Conservation (phyloP, 2,329 filamentous ascomycete species). For the Colletotrichum lentis region DNA sequence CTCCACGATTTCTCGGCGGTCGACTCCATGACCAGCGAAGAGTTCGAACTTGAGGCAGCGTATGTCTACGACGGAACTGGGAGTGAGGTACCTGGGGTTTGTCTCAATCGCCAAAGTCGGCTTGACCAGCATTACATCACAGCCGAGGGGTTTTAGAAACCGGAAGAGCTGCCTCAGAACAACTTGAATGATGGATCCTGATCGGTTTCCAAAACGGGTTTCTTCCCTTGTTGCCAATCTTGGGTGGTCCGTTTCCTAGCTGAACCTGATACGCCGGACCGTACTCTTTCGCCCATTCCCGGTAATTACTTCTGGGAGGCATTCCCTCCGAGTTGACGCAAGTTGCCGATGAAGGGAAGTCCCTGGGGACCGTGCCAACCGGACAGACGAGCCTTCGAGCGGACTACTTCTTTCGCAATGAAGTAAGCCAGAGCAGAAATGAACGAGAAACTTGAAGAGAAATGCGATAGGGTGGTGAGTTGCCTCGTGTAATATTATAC, state of each 20-base stretch:
- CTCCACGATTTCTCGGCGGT: neutral
- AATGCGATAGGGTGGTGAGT: conserved; percentile 41
- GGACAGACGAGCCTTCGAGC: conserved; percentile 53
- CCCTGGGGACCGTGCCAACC: conserved; percentile 59
- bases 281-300: conserved; percentile 44
- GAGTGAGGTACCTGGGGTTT: neutral
- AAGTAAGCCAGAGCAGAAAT: conserved; percentile 53
- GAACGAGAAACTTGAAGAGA: neutral
- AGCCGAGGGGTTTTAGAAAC: neutral
- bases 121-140: neutral
- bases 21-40: neutral
- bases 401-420: conserved; percentile 57
- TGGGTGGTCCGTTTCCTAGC: conserved; percentile 42
- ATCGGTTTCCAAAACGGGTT: too few relatives aligned
- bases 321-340: conserved; percentile 62
- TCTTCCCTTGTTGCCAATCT: too few relatives aligned
- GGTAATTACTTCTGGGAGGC: conserved; percentile 47
- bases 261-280: conserved; percentile 48
- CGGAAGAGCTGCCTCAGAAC: too few relatives aligned
- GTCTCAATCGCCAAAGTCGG: neutral
- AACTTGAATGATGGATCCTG: too few relatives aligned
- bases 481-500: conserved; percentile 36
- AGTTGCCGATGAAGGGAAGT: conserved; percentile 63
- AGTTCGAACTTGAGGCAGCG: conserved; percentile 5
- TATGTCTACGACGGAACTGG: neutral